A percentile compares a stretch with the other conserved stretches of the same genome.
phyloP scores from a whole-genome alignment of 495 filamentous ascomycete species.

The Hypoxylon fuscum region DNA sequence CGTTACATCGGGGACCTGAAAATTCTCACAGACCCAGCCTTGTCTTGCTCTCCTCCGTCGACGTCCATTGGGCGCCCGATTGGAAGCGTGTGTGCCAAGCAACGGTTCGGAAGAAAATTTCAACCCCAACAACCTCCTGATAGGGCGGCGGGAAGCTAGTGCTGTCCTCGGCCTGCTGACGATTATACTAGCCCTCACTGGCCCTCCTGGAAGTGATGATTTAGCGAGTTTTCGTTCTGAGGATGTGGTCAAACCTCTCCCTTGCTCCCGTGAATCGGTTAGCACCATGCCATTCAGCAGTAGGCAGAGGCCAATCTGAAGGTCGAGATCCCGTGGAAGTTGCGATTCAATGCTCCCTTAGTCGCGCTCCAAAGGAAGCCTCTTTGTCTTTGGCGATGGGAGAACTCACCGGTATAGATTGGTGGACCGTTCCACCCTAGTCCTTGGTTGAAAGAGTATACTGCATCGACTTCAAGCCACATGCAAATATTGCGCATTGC shows the following conservation, averaged over 20 bases:
- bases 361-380: not conserved
- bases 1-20: constrained; percentile 34
- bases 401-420: not conserved
- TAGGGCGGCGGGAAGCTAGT: constrained; percentile 11
- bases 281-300: constrained; percentile 5
- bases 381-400: not conserved
- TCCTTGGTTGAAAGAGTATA: not conserved
- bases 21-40: constrained; percentile 17
- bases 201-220: not conserved
- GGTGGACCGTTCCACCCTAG: not conserved
- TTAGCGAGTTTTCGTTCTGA: not conserved
- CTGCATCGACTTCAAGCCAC: not conserved
- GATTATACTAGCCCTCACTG: constrained; percentile 13
- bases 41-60: constrained; percentile 13
- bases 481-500: not conserved
- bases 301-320: constrained; percentile 5
- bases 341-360: not conserved
- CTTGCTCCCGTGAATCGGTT: constrained; percentile 12
- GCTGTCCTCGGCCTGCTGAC: constrained; percentile 20
- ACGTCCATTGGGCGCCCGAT: constrained; percentile 10
- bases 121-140: constrained; percentile 7
- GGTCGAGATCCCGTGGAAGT: not conserved
- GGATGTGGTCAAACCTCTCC: not conserved
- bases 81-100: constrained; percentile 21
- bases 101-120: constrained; percentile 21